Percentiles rank a stretch among this genome's conserved stretches.
Conservation (phyloP, 352 stramenopile genomes). For the Phytophthora cryptogea region DNA sequence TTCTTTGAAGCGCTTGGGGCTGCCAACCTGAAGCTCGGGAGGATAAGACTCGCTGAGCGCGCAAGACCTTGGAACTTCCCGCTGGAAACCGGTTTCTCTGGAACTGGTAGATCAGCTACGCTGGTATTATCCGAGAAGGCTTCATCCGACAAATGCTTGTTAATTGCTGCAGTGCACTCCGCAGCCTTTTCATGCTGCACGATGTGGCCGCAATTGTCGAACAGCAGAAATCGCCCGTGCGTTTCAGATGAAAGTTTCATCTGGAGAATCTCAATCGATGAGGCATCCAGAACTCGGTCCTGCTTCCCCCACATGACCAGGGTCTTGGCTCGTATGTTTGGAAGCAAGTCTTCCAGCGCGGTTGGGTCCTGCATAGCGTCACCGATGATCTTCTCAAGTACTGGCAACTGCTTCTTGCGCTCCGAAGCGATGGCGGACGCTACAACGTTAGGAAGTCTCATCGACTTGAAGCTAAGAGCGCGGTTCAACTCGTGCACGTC, state of each 20-base stretch:
- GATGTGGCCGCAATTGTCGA: conserved; percentile 68
- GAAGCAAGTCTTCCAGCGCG: conserved; percentile 60
- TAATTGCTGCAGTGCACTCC: conserved; percentile 62
- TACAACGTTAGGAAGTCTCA: conserved; percentile 39
- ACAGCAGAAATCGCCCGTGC: conserved; percentile 39
- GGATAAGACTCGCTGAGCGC: conserved; percentile 1
- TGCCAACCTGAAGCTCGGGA: conserved; percentile 11
- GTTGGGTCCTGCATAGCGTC: conserved; percentile 56
- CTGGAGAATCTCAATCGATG: conserved; percentile 58
- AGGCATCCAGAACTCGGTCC: conserved; percentile 69
- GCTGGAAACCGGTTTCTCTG: conserved; percentile 6
- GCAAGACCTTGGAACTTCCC: conserved; percentile 12
- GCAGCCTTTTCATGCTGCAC: conserved; percentile 68
- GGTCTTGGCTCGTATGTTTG: conserved; percentile 54
- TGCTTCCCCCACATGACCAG: conserved; percentile 76
- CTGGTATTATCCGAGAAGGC: background rate
- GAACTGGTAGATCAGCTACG: background rate
- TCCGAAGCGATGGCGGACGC: conserved; percentile 41
- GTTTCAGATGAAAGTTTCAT: conserved; percentile 42
- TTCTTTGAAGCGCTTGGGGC: background rate
- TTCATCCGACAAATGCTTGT: conserved; percentile 38
- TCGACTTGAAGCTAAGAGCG: conserved; percentile 42
- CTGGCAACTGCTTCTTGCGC: conserved; percentile 53
- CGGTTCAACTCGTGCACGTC: conserved; percentile 63
- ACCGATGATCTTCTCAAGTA: conserved; percentile 61